These are phyloP conservation scores for Suhomyces atakaporum DNA, from an alignment of 1,139 yeast species.

Conservation along the genomic window DNA sequence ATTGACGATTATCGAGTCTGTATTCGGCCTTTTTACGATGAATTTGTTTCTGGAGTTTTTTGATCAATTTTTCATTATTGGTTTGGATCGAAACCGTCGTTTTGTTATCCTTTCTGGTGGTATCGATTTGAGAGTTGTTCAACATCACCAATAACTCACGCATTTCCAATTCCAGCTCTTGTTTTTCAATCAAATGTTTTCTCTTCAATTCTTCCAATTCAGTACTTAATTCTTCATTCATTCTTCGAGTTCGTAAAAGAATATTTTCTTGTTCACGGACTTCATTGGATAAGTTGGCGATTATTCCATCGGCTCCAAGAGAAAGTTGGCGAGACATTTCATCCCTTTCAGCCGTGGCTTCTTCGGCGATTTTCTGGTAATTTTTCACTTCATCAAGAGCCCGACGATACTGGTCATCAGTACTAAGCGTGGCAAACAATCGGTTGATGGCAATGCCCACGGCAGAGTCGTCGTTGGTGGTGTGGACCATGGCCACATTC, in stretches of 20 bases:
- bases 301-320: slow-evolving; percentile 82
- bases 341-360: slow-evolving; percentile 84
- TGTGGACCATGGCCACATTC: slow-evolving; percentile 68
- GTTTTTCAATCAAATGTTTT: slow-evolving; percentile 73
- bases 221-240: slow-evolving; percentile 60
- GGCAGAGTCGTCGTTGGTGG: slow-evolving; percentile 70
- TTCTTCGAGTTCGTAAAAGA: slow-evolving; percentile 63
- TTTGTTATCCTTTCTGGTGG: slow-evolving; percentile 37
- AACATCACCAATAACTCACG: slow-evolving; percentile 79
- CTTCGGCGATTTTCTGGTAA: slow-evolving; percentile 67
- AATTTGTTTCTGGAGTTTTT: slow-evolving; percentile 58
- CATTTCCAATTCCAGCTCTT: slow-evolving; percentile 84
- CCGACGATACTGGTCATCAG: slow-evolving; percentile 86
- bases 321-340: slow-evolving; percentile 71
- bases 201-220: slow-evolving; percentile 75
- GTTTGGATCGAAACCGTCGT: slow-evolving; percentile 42
- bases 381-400: slow-evolving; percentile 75
- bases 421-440: slow-evolving; percentile 73
- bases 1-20: slow-evolving; percentile 54
- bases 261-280: slow-evolving; percentile 73
- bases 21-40: slow-evolving; percentile 64
- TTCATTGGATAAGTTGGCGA: slow-evolving; percentile 69
- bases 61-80: slow-evolving; percentile 46
- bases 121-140: slow-evolving; percentile 39
- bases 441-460: slow-evolving; percentile 83